phyloP scores from a whole-genome alignment of 108 stramenopile genomes.

The Nitzschia inconspicua region DNA sequence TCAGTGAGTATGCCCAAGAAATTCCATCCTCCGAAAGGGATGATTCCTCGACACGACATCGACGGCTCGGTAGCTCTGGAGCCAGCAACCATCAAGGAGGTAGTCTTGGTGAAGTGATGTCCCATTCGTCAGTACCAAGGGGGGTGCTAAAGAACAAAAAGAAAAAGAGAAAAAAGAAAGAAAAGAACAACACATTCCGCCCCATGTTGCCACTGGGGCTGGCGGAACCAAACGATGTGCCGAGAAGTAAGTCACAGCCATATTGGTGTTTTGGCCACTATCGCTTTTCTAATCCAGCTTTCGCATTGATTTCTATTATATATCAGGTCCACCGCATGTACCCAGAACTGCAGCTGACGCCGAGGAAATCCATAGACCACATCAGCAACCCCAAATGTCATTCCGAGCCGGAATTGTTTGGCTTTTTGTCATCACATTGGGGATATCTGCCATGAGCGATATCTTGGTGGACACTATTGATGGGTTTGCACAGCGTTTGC shows the following conservation, averaged over 20 bases:
- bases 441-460: constrained; percentile 89
- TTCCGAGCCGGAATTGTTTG: constrained; percentile 82
- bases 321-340: background rate
- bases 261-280: background rate
- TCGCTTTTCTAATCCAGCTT: background rate
- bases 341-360: background rate
- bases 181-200: background rate
- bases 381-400: constrained; percentile 43
- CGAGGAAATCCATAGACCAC: background rate
- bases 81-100: no score
- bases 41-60: background rate
- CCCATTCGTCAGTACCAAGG: no score
- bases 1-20: constrained; percentile 19
- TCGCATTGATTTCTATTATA: background rate
- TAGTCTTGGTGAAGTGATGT: background rate
- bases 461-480: constrained; percentile 94
- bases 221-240: constrained; percentile 21
- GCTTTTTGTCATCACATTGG: constrained; percentile 84
- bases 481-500: constrained; percentile 76
- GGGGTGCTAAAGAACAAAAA: background rate
- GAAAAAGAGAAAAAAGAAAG: constrained; percentile 6
- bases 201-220: constrained; percentile 25
- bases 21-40: constrained; percentile 8
- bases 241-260: background rate
- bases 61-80: no score